Evolutionary conservation across 2,329 filamentous ascomycete species (phyloP), one percentile per base, ranked within the genome.

Genomic region (Fonsecaea monophora): DNA sequence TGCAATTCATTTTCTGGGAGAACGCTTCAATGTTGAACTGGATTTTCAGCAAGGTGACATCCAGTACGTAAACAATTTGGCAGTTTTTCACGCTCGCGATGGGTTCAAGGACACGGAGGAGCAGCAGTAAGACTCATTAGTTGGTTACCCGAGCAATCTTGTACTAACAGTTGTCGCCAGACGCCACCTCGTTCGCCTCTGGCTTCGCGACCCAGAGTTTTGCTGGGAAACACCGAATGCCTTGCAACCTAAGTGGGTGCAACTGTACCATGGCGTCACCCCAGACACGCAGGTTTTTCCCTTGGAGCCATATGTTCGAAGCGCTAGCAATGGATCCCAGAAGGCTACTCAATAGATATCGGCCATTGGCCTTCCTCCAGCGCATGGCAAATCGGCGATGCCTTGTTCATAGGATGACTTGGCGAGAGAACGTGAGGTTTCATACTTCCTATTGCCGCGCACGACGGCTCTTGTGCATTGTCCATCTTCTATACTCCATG

Each of bases 31-130:
- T 1, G 74, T 83, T 0, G 73, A 75, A 0, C 72, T 84, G 6
- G 78, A 81, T 45, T 83, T 85, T 62, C 75, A 78, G 38, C 79
- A 81, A 62, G 83, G 83, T 0, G 83, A 85, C 68, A 76, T 85
- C 13, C 82, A 84, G 71, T 84, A 81, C 61, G 77, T 81, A n/a
- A 85, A 85, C 69, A 85, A 85, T 48, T 63, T 85, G 4, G 79
- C 77, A n/a, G 78, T 85, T 32, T 83, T 85, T 69, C 83, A 85
- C 74, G 82, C 82, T 1, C 75, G 83, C 1, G 79, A 83, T 65
- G 80, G 77, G 1, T 85, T 84, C 56, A 77, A 57, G 30, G 79
- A 84, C 72, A 75, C 68, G 0, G 69, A 72, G 2, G 74, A 73
- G 2, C 76, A 80, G 65, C 75, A 80, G 77, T 81, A 68, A 73